Evolutionary conservation across 495 filamentous ascomycete genomes (phyloP), one percentile per base, ranked within the genome.

Genomic region (Terfezia boudieri): DNA sequence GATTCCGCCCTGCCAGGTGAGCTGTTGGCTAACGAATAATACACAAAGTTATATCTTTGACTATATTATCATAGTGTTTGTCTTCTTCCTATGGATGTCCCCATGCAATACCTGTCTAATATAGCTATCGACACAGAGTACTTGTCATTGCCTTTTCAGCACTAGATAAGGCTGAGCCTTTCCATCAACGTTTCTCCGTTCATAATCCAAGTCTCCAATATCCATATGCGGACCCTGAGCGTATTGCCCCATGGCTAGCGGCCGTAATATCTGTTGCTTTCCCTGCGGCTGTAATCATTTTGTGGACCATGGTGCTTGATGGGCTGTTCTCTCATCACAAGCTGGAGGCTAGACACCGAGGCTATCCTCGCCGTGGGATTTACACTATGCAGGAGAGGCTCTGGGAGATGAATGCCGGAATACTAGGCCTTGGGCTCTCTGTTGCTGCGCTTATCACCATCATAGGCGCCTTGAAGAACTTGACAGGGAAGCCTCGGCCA

Each of bases 401-500:
- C 12, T 90, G 85, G 85, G 83, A 93, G 66, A 71, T 88, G 62
- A 86, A 90, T 58, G 82, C 77, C 52, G 86, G 85, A 8, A 76
- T 84, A 59, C 66, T 90, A 50, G 86, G 86, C 5, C 68, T 93
- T 26, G 68, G 76, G 36, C 68, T 90, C 12, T 79, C 82, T 11
- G 71, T 82, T 23, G 75, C 74, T 35, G 67, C 76, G 10, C 72
- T 81, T 1, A 89, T 85, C 69, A 74, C 86, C 49, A 80, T 90
- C 41, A 89, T 83, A 3, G 81, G 83, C 49, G 81, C 76, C 11
- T 75, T 93, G 67, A 93, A 93, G 71, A 90, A 86, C 67, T 73
- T 84, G 2, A 85, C 82, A 58, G 86, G 86, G 38, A 92, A 90
- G 64, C 86, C 86, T 9, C 69, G 86, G 56, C 86, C 86, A 0